Evolutionary conservation across 805 yeast genomes (phyloP).

Genomic region (Candida namnaoensis): DNA sequence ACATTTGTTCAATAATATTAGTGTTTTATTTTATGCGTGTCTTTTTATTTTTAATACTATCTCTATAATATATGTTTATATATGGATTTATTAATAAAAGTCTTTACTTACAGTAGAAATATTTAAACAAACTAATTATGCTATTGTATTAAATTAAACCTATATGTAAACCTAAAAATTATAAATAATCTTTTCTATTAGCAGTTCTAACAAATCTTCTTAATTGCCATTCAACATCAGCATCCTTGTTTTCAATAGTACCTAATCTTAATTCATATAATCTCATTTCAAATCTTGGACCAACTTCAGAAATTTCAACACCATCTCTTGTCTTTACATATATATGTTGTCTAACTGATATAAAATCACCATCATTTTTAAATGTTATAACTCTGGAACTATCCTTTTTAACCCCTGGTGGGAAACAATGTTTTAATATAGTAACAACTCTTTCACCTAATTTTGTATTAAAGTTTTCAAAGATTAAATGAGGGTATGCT

Average conservation of each 20-base stretch:
- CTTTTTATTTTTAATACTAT: no score
- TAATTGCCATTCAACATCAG: constrained; percentile 96
- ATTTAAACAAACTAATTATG: no score
- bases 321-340: constrained; percentile 82
- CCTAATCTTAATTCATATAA: constrained; percentile 84
- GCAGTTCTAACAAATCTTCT: constrained; percentile 94
- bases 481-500: constrained; percentile 87
- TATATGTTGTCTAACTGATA: constrained; percentile 91
- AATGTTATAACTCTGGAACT: constrained; percentile 89
- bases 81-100: no score
- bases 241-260: constrained; percentile 89
- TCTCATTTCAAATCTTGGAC: constrained; percentile 98
- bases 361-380: constrained; percentile 83
- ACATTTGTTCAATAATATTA: no score
- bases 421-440: constrained; percentile 81
- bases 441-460: constrained; percentile 79
- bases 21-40: no score
- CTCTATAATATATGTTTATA: no score
- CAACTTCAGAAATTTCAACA: constrained; percentile 91
- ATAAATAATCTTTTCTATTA: constrained; percentile 81
- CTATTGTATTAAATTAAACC: no score
- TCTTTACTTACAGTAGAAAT: no score
- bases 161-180: no score
- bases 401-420: constrained; percentile 93
- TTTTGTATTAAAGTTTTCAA: constrained; percentile 77